Evolutionary conservation across 2,329 filamentous ascomycete species (phyloP).

Genomic region (Triangularia setosa): DNA sequence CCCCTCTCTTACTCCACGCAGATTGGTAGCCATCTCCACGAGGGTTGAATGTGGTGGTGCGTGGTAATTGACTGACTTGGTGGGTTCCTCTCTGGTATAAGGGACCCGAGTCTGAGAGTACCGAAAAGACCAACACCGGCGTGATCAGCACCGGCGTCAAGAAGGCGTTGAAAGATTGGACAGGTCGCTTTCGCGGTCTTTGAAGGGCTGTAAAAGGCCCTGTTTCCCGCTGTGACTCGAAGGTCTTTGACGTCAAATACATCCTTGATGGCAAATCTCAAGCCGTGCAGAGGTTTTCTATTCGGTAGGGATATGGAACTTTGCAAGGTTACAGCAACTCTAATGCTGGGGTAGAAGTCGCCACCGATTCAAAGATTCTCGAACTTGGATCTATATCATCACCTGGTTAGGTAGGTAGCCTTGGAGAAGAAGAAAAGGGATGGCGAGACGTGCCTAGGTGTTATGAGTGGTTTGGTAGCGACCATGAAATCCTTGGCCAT

Average conservation of each 20-base stretch:
- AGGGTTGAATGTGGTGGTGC: constrained; percentile 29
- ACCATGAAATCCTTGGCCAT: background rate
- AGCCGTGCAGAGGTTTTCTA: background rate
- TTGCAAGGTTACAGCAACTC: background rate
- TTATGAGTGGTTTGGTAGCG: background rate
- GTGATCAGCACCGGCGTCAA: background rate
- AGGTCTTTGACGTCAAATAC: background rate
- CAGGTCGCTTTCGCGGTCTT: background rate
- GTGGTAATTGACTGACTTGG: constrained; percentile 26
- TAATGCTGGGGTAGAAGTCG: background rate
- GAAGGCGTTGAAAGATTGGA: background rate
- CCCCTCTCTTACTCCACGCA: constrained; percentile 20
- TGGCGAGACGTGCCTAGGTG: background rate
- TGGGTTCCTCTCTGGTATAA: constrained; percentile 1
- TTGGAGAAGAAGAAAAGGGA: no score
- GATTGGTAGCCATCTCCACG: constrained; percentile 29
- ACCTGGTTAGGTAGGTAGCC: no score
- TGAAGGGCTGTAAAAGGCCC: background rate
- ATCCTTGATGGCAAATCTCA: background rate
- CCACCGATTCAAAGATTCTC: background rate
- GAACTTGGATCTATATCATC: background rate
- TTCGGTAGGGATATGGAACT: background rate
- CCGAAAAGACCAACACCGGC: no score
- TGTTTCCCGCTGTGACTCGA: background rate
- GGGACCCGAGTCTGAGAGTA: background rate